Evolutionary conservation across 345 rosid species (phyloP), one percentile per base, ranked within the genome.

Genomic region (Anastatica hierochuntica): DNA sequence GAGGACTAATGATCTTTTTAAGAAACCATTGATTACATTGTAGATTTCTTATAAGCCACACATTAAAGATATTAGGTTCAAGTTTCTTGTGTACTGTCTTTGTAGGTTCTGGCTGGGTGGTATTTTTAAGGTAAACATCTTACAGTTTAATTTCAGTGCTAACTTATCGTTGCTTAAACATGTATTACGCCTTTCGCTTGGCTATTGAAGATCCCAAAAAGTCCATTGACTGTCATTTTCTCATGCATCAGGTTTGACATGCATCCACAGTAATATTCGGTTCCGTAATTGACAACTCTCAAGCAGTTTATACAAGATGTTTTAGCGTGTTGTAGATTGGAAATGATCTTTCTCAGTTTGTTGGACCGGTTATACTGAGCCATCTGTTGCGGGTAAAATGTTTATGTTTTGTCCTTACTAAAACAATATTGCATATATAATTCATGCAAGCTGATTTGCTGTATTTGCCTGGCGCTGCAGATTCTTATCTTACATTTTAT

Each of bases 41-140:
- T 45, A 36, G 18, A 18, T 63, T 47, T 13, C 21, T 14, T 45
- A 24, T 10, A 41, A 38, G 43, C 49, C 10, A 8, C 29, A 19
- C 15, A 45, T 9, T 35, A 35, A 34, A 16, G 15, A 53, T 43
- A 43, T 7, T 8, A 8, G n/a, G 21, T 42, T 49, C 44, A 38
- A 51, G n/a, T 21, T 50, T 26, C 23, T 43, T 39, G 41, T 40
- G 14, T 19, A 19, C 16, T 60, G 11, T 66, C 55, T 45, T 58
- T 51, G 40, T 71, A 89, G 97, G 80, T 89, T 89, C 63, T 89
- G 97, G 95, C 70, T 81, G 62, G 98, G 83, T 58, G 96, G 95
- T 31, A 15, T 83, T 42, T 84, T 90, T 68, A 90, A 90, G 96
- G 98, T 87, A 77, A 53, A 19, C 18, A 41, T 58, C 35, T 1